Conservation (phyloP, 495 filamentous ascomycete genomes). For the Neurospora tetrasperma region DNA sequence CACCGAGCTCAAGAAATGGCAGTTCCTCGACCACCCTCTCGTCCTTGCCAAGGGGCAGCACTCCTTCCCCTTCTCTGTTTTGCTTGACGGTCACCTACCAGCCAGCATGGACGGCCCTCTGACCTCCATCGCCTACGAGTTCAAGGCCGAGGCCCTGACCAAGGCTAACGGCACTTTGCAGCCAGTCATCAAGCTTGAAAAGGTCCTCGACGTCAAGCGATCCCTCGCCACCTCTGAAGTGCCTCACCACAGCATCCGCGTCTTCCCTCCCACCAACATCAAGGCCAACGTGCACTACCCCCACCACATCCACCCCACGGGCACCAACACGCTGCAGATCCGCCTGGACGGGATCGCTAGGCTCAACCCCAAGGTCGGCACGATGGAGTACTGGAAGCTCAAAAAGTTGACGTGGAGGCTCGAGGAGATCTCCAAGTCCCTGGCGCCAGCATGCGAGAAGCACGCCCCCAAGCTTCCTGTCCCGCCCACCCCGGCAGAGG, state of each 20-base stretch:
- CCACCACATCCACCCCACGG: slow-evolving; percentile 77
- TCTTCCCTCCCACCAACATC: slow-evolving; percentile 94
- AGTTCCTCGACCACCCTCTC: slow-evolving; percentile 59
- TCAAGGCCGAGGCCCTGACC: slow-evolving; percentile 66
- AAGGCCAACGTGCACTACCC: slow-evolving; percentile 71
- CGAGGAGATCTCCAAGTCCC: slow-evolving; percentile 70
- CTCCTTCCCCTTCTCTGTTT: slow-evolving; percentile 82
- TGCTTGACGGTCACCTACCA: slow-evolving; percentile 79
- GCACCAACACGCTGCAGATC: slow-evolving; percentile 68
- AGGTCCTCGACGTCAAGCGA: slow-evolving; percentile 60
- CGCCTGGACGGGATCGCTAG: slow-evolving; percentile 69
- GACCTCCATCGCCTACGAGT: slow-evolving; percentile 64
- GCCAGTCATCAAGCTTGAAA: slow-evolving; percentile 46
- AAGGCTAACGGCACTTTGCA: slow-evolving; percentile 26
- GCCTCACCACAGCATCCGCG: slow-evolving; percentile 73
- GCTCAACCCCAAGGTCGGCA: slow-evolving; percentile 42
- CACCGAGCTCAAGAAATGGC: slow-evolving; percentile 69
- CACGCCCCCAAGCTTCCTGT: slow-evolving; percentile 53
- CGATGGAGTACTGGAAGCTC: slow-evolving; percentile 67
- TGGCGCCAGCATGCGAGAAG: slow-evolving; percentile 71
- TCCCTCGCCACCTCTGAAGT: slow-evolving; percentile 48
- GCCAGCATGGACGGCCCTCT: slow-evolving; percentile 67
- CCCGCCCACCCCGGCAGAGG: slow-evolving; percentile 3
- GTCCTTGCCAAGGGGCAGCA: slow-evolving; percentile 54
- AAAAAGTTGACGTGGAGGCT: slow-evolving; percentile 88